phyloP scores from a whole-genome alignment of 2,329 filamentous ascomycete genomes.

The Paracamarosporium sp. region DNA sequence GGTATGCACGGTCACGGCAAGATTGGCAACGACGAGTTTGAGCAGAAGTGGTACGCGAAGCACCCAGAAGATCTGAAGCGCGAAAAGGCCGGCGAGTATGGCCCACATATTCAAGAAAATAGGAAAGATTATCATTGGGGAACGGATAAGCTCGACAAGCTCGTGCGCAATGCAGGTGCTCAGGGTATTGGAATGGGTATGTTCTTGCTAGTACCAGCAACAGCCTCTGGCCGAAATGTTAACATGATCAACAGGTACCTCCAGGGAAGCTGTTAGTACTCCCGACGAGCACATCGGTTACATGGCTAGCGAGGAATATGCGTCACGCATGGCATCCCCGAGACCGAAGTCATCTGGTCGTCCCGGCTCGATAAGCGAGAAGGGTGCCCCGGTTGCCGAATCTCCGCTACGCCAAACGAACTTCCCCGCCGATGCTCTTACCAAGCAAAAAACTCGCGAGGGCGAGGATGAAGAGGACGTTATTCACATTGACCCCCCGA shows the following conservation, averaged over 20 bases:
- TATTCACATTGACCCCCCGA: constrained; percentile 79
- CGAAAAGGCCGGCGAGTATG: constrained; percentile 74
- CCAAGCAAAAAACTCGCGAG: constrained; percentile 47
- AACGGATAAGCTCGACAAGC: constrained; percentile 87
- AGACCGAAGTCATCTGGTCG: constrained; percentile 58
- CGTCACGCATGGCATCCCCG: constrained; percentile 76
- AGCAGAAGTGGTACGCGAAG: constrained; percentile 91
- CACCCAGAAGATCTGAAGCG: constrained; percentile 80
- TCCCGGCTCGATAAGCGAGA: constrained; percentile 54
- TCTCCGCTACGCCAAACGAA: constrained; percentile 60
- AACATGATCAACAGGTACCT: constrained; percentile 66
- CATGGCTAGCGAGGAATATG: constrained; percentile 83
- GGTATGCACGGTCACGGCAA: constrained; percentile 89
- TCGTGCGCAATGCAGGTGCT: constrained; percentile 74
- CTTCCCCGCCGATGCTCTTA: constrained; percentile 53
- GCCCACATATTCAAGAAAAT: constrained; percentile 63
- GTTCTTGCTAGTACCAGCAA: constrained; percentile 25
- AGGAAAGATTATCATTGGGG: constrained; percentile 83
- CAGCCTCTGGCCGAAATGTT: constrained; percentile 50
- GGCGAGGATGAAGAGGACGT: constrained; percentile 63
- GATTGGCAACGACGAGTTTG: constrained; percentile 77
- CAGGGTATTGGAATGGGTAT: constrained; percentile 61
- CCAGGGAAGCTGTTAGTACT: constrained; percentile 69
- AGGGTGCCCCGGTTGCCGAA: constrained; percentile 53
- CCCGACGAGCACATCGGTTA: constrained; percentile 93